These are phyloP conservation scores for Saccharomyces paradoxus DNA, from an alignment of 805 yeast genomes.

Conservation along the genomic window DNA sequence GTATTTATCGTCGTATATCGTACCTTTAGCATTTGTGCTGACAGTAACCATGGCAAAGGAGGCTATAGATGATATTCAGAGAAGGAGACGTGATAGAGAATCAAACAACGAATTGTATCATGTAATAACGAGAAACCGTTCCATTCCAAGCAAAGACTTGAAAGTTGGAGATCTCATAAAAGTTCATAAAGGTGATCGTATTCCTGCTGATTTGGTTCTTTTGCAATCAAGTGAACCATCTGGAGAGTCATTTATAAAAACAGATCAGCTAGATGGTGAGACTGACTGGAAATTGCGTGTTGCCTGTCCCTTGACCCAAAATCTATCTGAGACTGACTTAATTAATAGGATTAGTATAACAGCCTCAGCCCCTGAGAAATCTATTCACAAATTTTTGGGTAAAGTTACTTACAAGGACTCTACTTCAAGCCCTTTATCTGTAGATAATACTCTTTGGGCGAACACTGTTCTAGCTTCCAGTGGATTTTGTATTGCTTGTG, in stretches of 20 bases:
- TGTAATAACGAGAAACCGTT: constrained; percentile 42
- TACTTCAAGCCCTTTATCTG: constrained; percentile 52
- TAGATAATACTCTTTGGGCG: constrained; percentile 96
- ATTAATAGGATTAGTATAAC: constrained; percentile 45
- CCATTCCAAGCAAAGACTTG: constrained; percentile 51
- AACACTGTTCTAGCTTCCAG: constrained; percentile 87
- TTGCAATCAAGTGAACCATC: constrained; percentile 71
- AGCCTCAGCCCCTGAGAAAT: constrained; percentile 75
- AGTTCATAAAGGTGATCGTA: constrained; percentile 70
- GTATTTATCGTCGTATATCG: constrained; percentile 83
- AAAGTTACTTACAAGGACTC: constrained; percentile 52
- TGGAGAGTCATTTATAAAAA: constrained; percentile 89
- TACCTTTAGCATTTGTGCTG: constrained; percentile 88
- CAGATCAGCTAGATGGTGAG: constrained; percentile 98
- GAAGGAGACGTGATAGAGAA: constrained; percentile 84
- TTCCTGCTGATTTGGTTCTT: constrained; percentile 89
- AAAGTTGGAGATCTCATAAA: constrained; percentile 81
- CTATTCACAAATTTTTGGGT: constrained; percentile 77
- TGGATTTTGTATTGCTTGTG: constrained; percentile 82
- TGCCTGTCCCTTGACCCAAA: constrained; percentile 69
- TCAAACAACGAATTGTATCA: constrained; percentile 80
- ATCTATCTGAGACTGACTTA: constrained; percentile 42
- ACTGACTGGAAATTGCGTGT: constrained; percentile 95
- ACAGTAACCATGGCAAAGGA: constrained; percentile 92
- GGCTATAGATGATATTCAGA: constrained; percentile 85